These are phyloP conservation scores for Quercus tomentella DNA, from an alignment of 331 rosid species.

Conservation along the genomic window DNA sequence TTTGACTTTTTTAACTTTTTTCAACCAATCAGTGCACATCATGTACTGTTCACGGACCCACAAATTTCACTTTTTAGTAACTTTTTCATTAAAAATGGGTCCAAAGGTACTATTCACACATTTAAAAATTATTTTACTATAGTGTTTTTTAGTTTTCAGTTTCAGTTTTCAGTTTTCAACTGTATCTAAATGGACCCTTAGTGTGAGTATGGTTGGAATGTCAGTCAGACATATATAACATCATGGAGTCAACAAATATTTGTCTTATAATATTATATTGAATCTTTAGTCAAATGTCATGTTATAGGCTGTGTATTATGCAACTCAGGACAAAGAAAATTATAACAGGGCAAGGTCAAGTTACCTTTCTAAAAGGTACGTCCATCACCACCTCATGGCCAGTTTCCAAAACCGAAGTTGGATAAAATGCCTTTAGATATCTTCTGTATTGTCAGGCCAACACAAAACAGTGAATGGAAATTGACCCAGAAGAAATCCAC, in stretches of 20 bases:
- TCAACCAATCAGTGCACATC: no score
- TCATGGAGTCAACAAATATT: not conserved
- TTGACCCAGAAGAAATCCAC: constrained; percentile 77
- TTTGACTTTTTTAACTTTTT: no score
- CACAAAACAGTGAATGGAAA: constrained; percentile 85
- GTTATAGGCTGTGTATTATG: not conserved
- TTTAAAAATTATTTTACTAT: no score
- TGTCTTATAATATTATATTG: not conserved
- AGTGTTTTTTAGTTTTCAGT: no score
- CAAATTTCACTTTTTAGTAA: no score
- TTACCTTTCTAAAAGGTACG: constrained; percentile 63
- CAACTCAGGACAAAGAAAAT: not conserved
- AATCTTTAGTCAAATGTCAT: not conserved
- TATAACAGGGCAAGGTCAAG: constrained; percentile 6
- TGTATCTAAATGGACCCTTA: no score
- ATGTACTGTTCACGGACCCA: no score
- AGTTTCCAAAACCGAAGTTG: constrained; percentile 91
- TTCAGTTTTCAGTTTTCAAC: no score
- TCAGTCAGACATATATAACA: not conserved
- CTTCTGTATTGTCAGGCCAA: constrained; percentile 83
- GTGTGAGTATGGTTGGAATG: not conserved
- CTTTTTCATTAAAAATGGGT: no score
- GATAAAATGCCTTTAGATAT: constrained; percentile 73
- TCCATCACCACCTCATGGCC: constrained; percentile 87
- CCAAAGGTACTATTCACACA: no score